Percentiles rank a stretch among this genome's conserved stretches.
Evolutionary conservation across 345 rosid species (phyloP).

Genomic region (Camelina hispida): DNA sequence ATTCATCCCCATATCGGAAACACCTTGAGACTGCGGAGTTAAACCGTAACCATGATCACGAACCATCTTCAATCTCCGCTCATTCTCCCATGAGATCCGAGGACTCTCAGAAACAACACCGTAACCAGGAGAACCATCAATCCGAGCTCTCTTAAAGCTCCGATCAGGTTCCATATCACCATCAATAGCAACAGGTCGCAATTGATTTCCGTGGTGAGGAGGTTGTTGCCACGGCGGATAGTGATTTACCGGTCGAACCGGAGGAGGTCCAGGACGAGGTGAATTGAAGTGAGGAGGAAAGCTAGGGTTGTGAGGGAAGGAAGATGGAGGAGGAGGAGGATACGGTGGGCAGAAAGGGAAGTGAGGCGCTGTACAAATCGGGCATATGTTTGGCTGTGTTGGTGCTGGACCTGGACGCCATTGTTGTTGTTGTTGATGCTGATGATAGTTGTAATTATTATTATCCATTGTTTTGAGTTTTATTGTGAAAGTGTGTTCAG

Average conservation of each 20-base stretch:
- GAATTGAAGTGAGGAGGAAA: constrained; percentile 49
- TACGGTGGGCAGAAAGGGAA: constrained; percentile 80
- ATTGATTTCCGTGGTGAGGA: constrained; percentile 45
- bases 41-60: constrained; percentile 72
- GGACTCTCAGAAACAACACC: constrained; percentile 31
- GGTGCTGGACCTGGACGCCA: constrained; percentile 69
- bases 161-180: constrained; percentile 52
- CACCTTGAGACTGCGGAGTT: constrained; percentile 33
- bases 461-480: constrained; percentile 35
- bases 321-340: constrained; percentile 42
- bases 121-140: constrained; percentile 45
- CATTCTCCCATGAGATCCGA: constrained; percentile 51
- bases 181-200: constrained; percentile 42
- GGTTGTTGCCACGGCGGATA: constrained; percentile 50
- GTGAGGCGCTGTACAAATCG: constrained; percentile 65
- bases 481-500: background rate
- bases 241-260: constrained; percentile 30
- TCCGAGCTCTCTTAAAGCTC: constrained; percentile 74
- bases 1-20: constrained; percentile 35
- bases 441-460: constrained; percentile 35
- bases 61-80: constrained; percentile 83
- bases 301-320: constrained; percentile 51
- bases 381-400: constrained; percentile 58
- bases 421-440: constrained; percentile 29
- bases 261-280: constrained; percentile 47